Evolutionary conservation across 805 yeast genomes (phyloP).

Genomic region (Lipomyces sp.): DNA sequence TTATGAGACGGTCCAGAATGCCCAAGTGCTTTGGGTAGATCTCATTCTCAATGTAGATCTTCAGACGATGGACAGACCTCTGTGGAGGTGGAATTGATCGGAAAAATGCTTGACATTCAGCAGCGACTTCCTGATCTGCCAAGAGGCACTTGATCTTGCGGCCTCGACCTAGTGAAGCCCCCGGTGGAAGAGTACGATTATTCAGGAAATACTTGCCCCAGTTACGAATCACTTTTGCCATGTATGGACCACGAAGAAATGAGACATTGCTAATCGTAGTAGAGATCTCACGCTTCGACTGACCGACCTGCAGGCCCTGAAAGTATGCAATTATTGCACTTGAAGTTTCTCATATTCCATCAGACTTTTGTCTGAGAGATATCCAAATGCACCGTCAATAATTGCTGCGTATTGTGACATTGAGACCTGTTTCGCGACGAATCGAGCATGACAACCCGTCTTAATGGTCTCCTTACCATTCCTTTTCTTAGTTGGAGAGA

Average conservation of each 20-base stretch:
- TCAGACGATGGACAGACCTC: background rate
- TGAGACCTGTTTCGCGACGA: too few relatives aligned
- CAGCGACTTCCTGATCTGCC: background rate
- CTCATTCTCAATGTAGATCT: background rate
- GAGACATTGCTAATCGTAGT: conserved; percentile 1
- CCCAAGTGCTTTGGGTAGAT: background rate
- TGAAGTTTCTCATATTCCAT: background rate
- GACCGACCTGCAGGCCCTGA: background rate
- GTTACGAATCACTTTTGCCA: background rate
- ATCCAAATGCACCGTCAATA: background rate
- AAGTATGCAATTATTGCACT: background rate
- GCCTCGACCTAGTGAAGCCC: background rate
- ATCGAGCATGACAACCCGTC: too few relatives aligned
- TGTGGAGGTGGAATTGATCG: background rate
- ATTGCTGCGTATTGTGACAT: background rate
- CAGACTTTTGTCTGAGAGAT: conserved; percentile 1
- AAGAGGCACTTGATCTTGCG: background rate
- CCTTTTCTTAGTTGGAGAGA: background rate
- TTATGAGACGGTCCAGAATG: background rate
- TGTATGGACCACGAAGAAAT: conserved; percentile 2
- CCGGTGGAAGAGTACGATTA: background rate
- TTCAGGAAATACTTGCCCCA: background rate
- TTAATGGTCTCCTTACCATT: too few relatives aligned
- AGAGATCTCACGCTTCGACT: background rate
- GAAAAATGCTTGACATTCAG: background rate